Evolutionary conservation across 495 filamentous ascomycete genomes (phyloP), one percentile per base, ranked within the genome.

Genomic region (Hypoxylon crocopeplum): DNA sequence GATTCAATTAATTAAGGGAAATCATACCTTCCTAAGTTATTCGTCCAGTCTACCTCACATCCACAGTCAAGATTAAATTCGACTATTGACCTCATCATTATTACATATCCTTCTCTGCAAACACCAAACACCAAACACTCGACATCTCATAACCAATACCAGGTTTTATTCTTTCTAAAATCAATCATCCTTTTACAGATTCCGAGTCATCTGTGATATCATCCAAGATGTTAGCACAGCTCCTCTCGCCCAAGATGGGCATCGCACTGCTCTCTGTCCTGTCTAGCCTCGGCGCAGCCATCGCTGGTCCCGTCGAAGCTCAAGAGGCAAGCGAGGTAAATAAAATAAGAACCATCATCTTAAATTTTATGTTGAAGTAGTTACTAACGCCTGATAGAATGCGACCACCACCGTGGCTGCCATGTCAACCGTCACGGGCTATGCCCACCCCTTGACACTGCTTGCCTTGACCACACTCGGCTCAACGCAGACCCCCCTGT

Each of bases 401-500:
- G 24, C 25, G 10, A 42, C 44, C 19, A 33, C 24, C 30, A 42
- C 39, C 8, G 20, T 20, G 20, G 48, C 27, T 29, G 19, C 44
- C 38, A 44, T 44, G 13, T 64, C 67, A 40, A 70, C 67, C 46
- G 19, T 70, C 39, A 70, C 64, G 0, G 57, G 56, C 27, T 59
- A 58, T 8, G 64, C 67, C 36, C 67, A 70, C 15, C 67, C 67
- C 1, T 22, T 70, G 34, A 62, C 50, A 17, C 62, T 62, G 53
- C 38, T 39, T 27, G 39, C 67, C 24, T 54, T 70, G 32, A 32
- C 49, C 10, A 55, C 47, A 0, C 64, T 64, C 8, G 49, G 49
- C 7, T n/a, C 56, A 6, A 8, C 48, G 1, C 64, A 66, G 25
- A 56, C 67, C 12, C 53, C 67, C 25, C 5, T 68, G 22, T 59